A percentile compares a stretch with the other conserved stretches of the same genome.
These are phyloP conservation scores for Paxillus ammoniavirescens DNA, from an alignment of 768 basidiomycete genomes.

Conservation along the genomic window DNA sequence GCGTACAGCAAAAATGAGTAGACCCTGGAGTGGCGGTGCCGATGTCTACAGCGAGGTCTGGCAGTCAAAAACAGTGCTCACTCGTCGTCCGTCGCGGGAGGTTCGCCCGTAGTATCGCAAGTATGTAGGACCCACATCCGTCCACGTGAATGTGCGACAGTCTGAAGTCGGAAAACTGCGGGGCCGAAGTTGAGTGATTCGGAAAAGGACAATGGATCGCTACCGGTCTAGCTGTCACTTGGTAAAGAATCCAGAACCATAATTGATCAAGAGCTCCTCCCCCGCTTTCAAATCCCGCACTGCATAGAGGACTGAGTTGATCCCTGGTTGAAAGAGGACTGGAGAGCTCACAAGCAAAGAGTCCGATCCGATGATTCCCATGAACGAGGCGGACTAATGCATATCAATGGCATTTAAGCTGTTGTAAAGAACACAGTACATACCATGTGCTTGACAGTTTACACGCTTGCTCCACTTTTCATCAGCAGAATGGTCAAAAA, in stretches of 20 bases:
- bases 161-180: too few relatives aligned
- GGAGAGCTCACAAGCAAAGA: slow-evolving; percentile 34
- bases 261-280: slow-evolving; percentile 56
- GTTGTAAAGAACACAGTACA: slow-evolving; percentile 7
- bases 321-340: too few relatives aligned
- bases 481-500: slow-evolving; percentile 55
- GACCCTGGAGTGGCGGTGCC: too few relatives aligned
- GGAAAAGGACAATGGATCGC: too few relatives aligned
- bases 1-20: too few relatives aligned
- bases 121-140: too few relatives aligned
- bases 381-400: slow-evolving; percentile 54
- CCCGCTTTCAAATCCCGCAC: slow-evolving; percentile 40
- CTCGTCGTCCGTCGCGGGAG: too few relatives aligned
- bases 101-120: too few relatives aligned
- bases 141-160: too few relatives aligned
- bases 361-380: slow-evolving; percentile 65
- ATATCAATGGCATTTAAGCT: neutral
- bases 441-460: slow-evolving; percentile 51
- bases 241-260: slow-evolving; percentile 50
- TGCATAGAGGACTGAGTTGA: slow-evolving; percentile 16
- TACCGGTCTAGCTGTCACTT: slow-evolving; percentile 1
- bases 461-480: slow-evolving; percentile 13
- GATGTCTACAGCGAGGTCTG: too few relatives aligned
- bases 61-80: too few relatives aligned
- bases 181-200: too few relatives aligned